phyloP scores from a whole-genome alignment of 192 early-diverging fungal genomes.

The Gaertneriomyces sp. region DNA sequence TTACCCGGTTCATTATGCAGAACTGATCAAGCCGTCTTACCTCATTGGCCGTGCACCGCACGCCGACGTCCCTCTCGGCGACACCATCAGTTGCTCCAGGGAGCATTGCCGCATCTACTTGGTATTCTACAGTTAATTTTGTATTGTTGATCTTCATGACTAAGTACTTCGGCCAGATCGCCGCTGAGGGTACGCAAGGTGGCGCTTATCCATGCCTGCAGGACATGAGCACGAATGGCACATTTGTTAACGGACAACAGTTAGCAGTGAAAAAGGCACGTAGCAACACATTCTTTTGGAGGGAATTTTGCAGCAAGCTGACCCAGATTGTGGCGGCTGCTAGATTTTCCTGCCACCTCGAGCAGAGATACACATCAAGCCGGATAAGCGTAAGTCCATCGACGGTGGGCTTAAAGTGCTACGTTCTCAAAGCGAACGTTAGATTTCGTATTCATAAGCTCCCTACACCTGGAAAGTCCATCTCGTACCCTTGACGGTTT shows the following conservation, averaged over 20 bases:
- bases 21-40: slow-evolving; percentile 11
- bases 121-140: not conserved
- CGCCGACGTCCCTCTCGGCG: slow-evolving; percentile 11
- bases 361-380: slow-evolving; percentile 21
- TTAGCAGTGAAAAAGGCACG: slow-evolving; percentile 2
- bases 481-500: not conserved
- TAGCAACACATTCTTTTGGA: not conserved
- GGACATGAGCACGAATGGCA: slow-evolving; percentile 16
- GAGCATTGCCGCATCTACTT: slow-evolving; percentile 14
- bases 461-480: slow-evolving; percentile 6
- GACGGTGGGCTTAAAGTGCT: not conserved
- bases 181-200: not conserved
- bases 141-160: not conserved
- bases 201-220: slow-evolving; percentile 22
- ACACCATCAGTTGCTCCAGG: slow-evolving; percentile 11
- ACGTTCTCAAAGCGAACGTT: slow-evolving; percentile 1
- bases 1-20: not conserved
- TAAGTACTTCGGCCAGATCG: not conserved
- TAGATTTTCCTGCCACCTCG: slow-evolving; percentile 8
- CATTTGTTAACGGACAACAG: slow-evolving; percentile 9
- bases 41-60: slow-evolving; percentile 5
- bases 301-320: not conserved
- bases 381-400: slow-evolving; percentile 14
- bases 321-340: not conserved
- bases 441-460: not conserved